Evolutionary conservation across 106 monocot genomes (phyloP), one percentile per base, ranked within the genome.

Genomic region (Gastrodia elata): DNA sequence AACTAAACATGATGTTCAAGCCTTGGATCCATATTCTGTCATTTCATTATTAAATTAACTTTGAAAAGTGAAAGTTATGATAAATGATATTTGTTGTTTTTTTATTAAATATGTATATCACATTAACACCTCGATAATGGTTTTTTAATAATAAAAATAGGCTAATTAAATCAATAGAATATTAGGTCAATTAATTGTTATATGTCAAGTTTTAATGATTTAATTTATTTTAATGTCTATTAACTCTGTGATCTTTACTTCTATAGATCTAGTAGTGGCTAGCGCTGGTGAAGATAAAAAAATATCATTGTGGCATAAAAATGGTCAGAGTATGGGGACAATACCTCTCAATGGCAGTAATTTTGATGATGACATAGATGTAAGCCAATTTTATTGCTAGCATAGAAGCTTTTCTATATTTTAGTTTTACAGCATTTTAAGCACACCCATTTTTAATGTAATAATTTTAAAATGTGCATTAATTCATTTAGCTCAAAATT

Each of bases 261-360:
- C n/a, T 83, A 65, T 81, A 97, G 97, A 97, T 84, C 77, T 88
- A 35, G 93, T 97, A 22, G 80, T 93, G 42, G 97, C 97, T 26
- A 97, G 90, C 80, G 97, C 88, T 26, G 97, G 97, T 70, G 97
- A 97, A 70, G 97, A 97, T 83, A 93, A 88, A 76, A 93, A 88
- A 71, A 91, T 97, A 46, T 84, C 93, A 22, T 58, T 97, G 43
- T 97, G 92, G 86, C 86, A 81, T 74, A 97, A 88, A 78, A 93
- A 88, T 83, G 97, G 97, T 40, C 80, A 88, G 77, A 83, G 74
- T 40, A 69, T 97, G 68, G 92, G 86, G 48, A 78, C 70, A 4
- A 24, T 93, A 38, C 93, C 92, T 46, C 75, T 81, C 74, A 72
- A 81, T 38, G 82, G 77, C 43, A 73, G 24, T 74, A 92, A 92